Conservation (phyloP, 805 yeast genomes). For the Teunomyces kruisii region DNA sequence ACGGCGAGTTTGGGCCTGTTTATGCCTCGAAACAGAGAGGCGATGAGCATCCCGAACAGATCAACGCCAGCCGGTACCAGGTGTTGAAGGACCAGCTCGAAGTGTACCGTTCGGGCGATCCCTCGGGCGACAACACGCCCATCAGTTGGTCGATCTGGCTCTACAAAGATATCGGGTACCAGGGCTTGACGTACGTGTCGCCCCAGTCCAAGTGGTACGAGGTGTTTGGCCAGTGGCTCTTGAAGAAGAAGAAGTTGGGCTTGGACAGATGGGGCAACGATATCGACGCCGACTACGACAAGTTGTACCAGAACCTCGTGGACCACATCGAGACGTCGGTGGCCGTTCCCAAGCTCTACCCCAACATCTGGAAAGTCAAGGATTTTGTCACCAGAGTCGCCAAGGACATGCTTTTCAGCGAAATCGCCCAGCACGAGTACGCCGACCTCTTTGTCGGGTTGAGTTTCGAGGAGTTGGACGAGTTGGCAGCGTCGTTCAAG, state of each 20-base stretch:
- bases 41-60: slow-evolving; percentile 35
- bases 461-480: slow-evolving; percentile 47
- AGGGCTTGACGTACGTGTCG: slow-evolving; percentile 48
- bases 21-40: slow-evolving; percentile 45
- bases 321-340: slow-evolving; percentile 30
- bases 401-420: slow-evolving; percentile 44
- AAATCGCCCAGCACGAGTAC: slow-evolving; percentile 44
- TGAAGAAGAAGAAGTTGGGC: slow-evolving; percentile 45
- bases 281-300: slow-evolving; percentile 38
- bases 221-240: slow-evolving; percentile 42
- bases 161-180: slow-evolving; percentile 53
- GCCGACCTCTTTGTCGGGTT: slow-evolving; percentile 45
- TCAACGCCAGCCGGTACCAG: slow-evolving; percentile 40
- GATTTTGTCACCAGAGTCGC: slow-evolving; percentile 39
- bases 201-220: slow-evolving; percentile 45
- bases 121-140: slow-evolving; percentile 46
- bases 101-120: slow-evolving; percentile 46
- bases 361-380: slow-evolving; percentile 37
- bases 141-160: slow-evolving; percentile 55
- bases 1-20: slow-evolving; percentile 55
- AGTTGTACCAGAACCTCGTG: slow-evolving; percentile 35
- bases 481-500: slow-evolving; percentile 51
- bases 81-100: slow-evolving; percentile 47
- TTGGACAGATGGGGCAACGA: slow-evolving; percentile 53
- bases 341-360: slow-evolving; percentile 46